phyloP scores from a whole-genome alignment of 2,329 filamentous ascomycete species.

The Pseudogymnoascus verrucosus region DNA sequence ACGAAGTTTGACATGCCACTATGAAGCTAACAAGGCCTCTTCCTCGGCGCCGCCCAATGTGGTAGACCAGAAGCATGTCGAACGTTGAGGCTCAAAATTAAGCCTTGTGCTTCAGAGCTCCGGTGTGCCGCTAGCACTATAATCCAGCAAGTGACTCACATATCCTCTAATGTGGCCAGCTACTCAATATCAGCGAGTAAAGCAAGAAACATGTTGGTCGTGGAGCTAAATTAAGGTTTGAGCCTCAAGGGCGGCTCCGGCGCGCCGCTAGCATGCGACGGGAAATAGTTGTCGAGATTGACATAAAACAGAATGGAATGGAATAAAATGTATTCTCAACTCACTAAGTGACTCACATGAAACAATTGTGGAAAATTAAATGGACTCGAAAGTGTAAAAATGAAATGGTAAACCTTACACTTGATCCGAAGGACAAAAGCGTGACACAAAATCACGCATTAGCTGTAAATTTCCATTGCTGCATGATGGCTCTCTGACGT shows the following conservation, averaged over 20 bases:
- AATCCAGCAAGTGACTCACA: not conserved
- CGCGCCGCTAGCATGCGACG: not conserved
- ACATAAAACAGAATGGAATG: not conserved
- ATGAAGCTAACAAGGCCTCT: not conserved
- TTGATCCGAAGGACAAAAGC: not conserved
- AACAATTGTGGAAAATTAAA: not conserved
- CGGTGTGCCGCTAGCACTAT: not conserved
- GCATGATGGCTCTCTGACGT: not conserved
- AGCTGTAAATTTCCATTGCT: not conserved
- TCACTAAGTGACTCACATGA: not conserved
- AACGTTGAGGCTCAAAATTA: not conserved
- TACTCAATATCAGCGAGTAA: not conserved
- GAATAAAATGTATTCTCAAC: not conserved
- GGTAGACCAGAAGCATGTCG: not conserved
- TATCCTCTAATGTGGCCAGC: not conserved
- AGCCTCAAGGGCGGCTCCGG: not conserved
- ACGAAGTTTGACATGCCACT: not conserved
- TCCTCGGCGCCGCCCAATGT: not conserved
- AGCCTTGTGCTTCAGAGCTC: not conserved
- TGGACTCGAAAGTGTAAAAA: not conserved
- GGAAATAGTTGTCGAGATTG: not conserved
- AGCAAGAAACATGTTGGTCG: not conserved
- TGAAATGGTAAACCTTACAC: not conserved
- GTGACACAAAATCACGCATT: slow-evolving; percentile 2
- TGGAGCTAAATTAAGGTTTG: not conserved